Conservation (phyloP, 345 rosid genomes). For the Erysimum cheiranthoides region DNA sequence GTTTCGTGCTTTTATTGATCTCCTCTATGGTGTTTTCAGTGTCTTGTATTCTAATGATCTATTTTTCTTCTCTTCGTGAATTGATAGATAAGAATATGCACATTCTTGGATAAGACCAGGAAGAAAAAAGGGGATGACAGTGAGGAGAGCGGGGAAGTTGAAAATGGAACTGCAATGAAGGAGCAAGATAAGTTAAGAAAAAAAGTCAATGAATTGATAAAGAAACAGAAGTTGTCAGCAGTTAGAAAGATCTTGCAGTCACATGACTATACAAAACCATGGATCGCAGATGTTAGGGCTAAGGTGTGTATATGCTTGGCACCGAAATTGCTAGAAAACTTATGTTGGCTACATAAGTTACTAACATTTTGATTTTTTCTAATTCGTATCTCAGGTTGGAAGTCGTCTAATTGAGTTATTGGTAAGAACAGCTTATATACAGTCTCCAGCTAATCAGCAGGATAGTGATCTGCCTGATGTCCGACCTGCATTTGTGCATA, state of each 20-base stretch:
- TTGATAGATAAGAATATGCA: conserved; percentile 72
- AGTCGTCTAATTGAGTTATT: conserved; percentile 86
- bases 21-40: conserved; percentile 22
- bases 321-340: conserved; percentile 15
- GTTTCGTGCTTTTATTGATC: conserved; percentile 21
- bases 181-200: conserved; percentile 74
- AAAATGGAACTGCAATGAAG: conserved; percentile 49
- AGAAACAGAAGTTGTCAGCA: conserved; percentile 80
- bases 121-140: conserved; percentile 53
- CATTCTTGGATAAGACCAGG: conserved; percentile 82
- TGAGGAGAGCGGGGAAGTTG: conserved; percentile 51
- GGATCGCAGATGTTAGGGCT: conserved; percentile 76
- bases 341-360: conserved; percentile 23
- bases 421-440: conserved; percentile 83
- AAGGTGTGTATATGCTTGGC: conserved; percentile 67
- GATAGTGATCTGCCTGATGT: conserved; percentile 77
- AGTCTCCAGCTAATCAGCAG: conserved; percentile 70
- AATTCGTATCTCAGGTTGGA: conserved; percentile 72
- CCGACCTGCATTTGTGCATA: conserved; percentile 92
- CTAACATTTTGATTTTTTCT: conserved; percentile 28
- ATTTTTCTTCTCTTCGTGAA: not conserved
- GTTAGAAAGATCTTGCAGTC: conserved; percentile 79
- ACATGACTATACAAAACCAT: conserved; percentile 71
- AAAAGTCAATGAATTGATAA: conserved; percentile 76
- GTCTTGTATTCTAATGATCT: conserved; percentile 8